Evolutionary conservation across 1,139 yeast genomes (phyloP).

Genomic region (Yamadazyma jaroonii): DNA sequence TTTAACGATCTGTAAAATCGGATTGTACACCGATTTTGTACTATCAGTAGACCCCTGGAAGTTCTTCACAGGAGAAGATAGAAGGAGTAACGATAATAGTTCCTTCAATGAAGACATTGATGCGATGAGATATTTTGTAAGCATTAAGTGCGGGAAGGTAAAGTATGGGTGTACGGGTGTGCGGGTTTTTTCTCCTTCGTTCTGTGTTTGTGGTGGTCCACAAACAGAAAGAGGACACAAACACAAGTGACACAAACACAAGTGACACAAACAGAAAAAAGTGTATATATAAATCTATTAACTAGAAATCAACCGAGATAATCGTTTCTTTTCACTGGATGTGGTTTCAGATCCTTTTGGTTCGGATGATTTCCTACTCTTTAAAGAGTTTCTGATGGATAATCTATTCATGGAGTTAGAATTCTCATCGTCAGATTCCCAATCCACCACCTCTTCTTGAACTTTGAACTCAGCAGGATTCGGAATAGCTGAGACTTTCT

Average conservation of each 20-base stretch:
- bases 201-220: too few relatives aligned
- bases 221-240: too few relatives aligned
- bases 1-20: conserved; percentile 13
- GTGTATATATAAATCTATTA: too few relatives aligned
- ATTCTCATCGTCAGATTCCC: conserved; percentile 49
- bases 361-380: conserved; percentile 33
- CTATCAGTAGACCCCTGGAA: not conserved
- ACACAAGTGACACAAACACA: too few relatives aligned
- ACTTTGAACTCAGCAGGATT: conserved; percentile 33
- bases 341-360: conserved; percentile 11
- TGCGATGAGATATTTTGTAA: conserved; percentile 1
- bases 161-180: too few relatives aligned
- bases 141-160: too few relatives aligned
- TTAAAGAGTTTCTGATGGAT: conserved; percentile 41
- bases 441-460: conserved; percentile 47
- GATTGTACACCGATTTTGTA: conserved; percentile 7
- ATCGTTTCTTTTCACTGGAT: conserved; percentile 9
- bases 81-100: conserved; percentile 15
- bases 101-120: conserved; percentile 1
- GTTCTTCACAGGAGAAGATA: conserved; percentile 10
- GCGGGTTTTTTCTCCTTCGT: too few relatives aligned
- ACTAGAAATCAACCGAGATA: conserved; percentile 8
- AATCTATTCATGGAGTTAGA: conserved; percentile 43
- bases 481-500: conserved; percentile 29
- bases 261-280: too few relatives aligned